Conservation (phyloP, 352 stramenopile species). For the Blastocystis sp. region DNA sequence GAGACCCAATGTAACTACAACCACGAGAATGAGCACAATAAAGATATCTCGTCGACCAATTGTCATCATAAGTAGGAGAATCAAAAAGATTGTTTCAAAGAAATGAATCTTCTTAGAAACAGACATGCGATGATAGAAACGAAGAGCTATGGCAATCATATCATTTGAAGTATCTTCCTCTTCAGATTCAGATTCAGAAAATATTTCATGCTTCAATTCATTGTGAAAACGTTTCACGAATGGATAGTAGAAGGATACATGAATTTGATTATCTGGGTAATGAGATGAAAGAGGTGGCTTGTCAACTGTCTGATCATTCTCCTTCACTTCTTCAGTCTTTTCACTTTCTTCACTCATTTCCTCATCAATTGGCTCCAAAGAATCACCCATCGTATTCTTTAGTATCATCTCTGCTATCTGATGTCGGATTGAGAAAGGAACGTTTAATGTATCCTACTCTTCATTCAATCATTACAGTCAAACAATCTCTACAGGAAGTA, state of each 20-base stretch:
- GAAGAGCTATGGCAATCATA: constrained; percentile 1
- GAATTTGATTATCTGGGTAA: background rate
- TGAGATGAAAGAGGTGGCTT: too few relatives aligned
- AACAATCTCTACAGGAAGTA: background rate
- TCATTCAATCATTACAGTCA: background rate
- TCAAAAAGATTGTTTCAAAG: background rate
- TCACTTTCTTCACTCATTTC: too few relatives aligned
- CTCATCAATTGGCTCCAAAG: background rate
- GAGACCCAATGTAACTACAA: background rate
- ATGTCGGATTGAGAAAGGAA: background rate
- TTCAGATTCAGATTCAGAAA: background rate
- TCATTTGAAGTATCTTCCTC: constrained; percentile 5
- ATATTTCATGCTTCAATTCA: background rate
- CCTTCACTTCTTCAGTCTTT: too few relatives aligned
- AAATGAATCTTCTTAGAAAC: background rate
- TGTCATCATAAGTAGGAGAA: background rate
- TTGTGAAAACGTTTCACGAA: background rate
- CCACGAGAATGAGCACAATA: background rate
- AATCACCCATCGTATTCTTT: background rate
- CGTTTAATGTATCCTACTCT: background rate
- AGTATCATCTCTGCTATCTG: background rate
- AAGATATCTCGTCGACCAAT: background rate
- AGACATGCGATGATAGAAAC: background rate
- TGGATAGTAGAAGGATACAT: constrained; percentile 11
- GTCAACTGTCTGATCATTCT: too few relatives aligned